Base-by-base conservation (phyloP, 1,284 basidiomycete genomes). In the Naganishia cerealis region DNA sequence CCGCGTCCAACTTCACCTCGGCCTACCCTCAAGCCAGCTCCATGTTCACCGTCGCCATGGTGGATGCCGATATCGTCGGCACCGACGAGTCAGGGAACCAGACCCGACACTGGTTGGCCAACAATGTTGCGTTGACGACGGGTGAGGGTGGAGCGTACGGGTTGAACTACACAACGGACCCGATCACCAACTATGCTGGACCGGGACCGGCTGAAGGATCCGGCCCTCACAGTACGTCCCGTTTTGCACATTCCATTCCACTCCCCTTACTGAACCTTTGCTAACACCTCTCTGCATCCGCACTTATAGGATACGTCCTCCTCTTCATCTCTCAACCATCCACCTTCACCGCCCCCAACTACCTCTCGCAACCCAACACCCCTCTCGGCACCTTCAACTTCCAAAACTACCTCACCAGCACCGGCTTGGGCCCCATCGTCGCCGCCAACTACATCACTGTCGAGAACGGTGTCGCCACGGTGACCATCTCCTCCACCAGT, bases 91-190 rank as follows among this genome's bases (percentile, higher is more conserved):
- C 68, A 29, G 46, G 40, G 29, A 73, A 68, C 15, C 75, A 78
- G 73, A 89, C 86, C 66, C 85, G 89, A 70, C 91, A 92, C 81
- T 92, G 90, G 90, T 86, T 92, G 58, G 85, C 87, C 71, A 91
- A 91, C 77, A 82, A 84, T 50, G 87, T 85, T 26, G 83, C 82
- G 74, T 38, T 68, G 26, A 66, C 57, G 56, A 39, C 36, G 8
- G 58, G 36, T 16, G 40, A 67, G 63, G 21, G 21, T 38, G 58
- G 29, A 12, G 40, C n/a, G 26, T 65, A 55, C 24, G 53, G 42
- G 10, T 26, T 67, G 46, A 58, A 67, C 62, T 55, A 57, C 50
- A 63, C 58, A 21, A 58, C 55, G 2, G 69, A 33, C 13, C 40
- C 66, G 12, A 59, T 59, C 75, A 90, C 88, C 24, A 79, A 82